Evolutionary conservation across 495 filamentous ascomycete species (phyloP), one percentile per base, ranked within the genome.

Genomic region (Physcia stellaris): DNA sequence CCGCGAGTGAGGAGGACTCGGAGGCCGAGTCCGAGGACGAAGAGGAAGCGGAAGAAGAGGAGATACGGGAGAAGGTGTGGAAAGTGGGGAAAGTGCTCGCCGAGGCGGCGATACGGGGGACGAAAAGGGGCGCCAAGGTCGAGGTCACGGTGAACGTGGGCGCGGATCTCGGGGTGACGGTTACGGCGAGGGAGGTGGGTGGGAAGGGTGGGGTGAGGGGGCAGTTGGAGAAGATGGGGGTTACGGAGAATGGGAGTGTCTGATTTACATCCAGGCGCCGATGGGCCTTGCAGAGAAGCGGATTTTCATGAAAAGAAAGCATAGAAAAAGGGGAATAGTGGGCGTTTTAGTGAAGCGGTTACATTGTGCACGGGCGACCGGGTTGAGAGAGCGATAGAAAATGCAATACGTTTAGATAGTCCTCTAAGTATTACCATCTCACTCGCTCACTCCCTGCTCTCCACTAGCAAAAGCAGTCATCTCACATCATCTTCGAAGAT

Each of bases 81-180:
- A 92, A 88, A 65, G 73, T 86, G 22, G 81, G 81, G 41, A 76
- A 67, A 41, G 68, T 83, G 35, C 73, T 98, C 34, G 87, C 86
- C 32, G 90, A 98, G 66, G 81, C 83, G 9, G 80, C 77, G 22
- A 58, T 96, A 50, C 79, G 70, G 59, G 82, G 68, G 41, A 74
- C 86, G 40, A 85, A 83, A 74, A 87, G 86, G 67, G 83, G 83
- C 26, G 69, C 71, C 46, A 94, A 90, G 67, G 77, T 96, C 45
- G 90, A 96, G 70, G 76, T 96, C 33, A 88, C 80, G 54, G 70
- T 98, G 43, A 87, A 85, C 49, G 81, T 95, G 40, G 73, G 68
- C 29, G 70, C 69, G 13, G 86, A 95, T 57, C 60, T 94, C 34
- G 65, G 64, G 40, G 67, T 94, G 42, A 80, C 78, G 42, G 67